Evolutionary conservation across 768 basidiomycete species (phyloP), one percentile per base, ranked within the genome.

Genomic region (Trichaptum fuscoviolaceum): DNA sequence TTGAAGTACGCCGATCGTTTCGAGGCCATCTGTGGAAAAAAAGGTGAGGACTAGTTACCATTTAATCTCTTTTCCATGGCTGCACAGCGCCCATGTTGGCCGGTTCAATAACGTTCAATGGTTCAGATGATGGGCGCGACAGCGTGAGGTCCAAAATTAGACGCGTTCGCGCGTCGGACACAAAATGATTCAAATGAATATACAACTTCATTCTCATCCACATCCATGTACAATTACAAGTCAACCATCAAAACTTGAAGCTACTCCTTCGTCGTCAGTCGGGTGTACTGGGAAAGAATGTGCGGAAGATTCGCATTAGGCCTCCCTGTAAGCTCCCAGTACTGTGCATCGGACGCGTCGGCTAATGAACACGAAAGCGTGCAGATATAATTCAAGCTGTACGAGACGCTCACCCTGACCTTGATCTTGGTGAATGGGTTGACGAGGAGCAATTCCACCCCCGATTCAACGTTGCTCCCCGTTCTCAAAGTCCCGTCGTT

Each of bases 401-500:
- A 20, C 58, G 36, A 20, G 64, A 62, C 24, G 59, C 59, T 3
- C 59, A 61, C 23, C 59, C 59, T 17, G 73, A 77, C 35, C 71
- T 86, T 27, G 76, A 80, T 24, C 74, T 86, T 7, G 79, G 78
- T 5, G 85, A 87, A 62, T 91, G 90, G 89, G 74, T 88, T 20
- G 79, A 85, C 65, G 80, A 86, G 67, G 82, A 85, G 18, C 75
- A 79, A 26, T 92, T 89, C 65, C 30, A 72, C 34, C 85, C 85
- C 1, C 77, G 93, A 65, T 91, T 92, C 73, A 96, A 96, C 73
- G 85, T 95, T 67, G 92, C 94, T 0, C 95, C 95, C 0, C 89
- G 88, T 59, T 85, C 90, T 0, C 81, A 89, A 63, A 90, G 87
- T 0, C 92, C 93, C 24, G 90, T 96, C 36, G 79, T 96, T 35